A percentile compares a stretch with the other conserved stretches of the same genome.
These are phyloP conservation scores for Irpex rosettiformis DNA, from an alignment of 1,284 basidiomycete genomes.

Conservation along the genomic window DNA sequence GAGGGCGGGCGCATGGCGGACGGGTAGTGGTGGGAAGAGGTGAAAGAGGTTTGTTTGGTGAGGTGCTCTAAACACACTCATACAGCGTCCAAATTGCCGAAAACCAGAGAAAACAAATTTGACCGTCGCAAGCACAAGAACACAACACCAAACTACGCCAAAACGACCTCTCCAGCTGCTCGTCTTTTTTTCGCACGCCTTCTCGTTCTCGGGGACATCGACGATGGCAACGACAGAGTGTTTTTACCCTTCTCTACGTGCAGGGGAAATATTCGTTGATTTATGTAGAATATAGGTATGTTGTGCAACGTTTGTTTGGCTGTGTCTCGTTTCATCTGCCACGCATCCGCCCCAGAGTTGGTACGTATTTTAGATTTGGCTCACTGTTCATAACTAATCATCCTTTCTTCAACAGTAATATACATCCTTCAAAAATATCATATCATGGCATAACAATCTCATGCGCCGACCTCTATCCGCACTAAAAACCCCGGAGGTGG, in stretches of 20 bases:
- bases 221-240: background rate
- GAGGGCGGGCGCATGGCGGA: constrained; percentile 16
- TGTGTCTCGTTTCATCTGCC: background rate
- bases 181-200: background rate
- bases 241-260: background rate
- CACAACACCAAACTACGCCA: constrained; percentile 55
- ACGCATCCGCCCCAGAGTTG: background rate
- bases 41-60: constrained; percentile 33
- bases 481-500: background rate
- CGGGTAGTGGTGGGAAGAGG: constrained; percentile 18
- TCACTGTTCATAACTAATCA: too few species aligned
- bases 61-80: constrained; percentile 47
- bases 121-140: constrained; percentile 44
- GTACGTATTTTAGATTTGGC: background rate
- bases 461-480: background rate
- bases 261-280: background rate
- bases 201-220: background rate
- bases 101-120: constrained; percentile 71
- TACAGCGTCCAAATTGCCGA: constrained; percentile 66
- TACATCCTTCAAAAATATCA: too few species aligned
- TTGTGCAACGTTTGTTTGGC: background rate
- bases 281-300: too few species aligned
- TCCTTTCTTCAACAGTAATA: too few species aligned
- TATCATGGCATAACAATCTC: background rate
- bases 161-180: background rate